Evolutionary conservation across 768 basidiomycete genomes (phyloP), one percentile per base, ranked within the genome.

Genomic region (Myochromella boudieri): DNA sequence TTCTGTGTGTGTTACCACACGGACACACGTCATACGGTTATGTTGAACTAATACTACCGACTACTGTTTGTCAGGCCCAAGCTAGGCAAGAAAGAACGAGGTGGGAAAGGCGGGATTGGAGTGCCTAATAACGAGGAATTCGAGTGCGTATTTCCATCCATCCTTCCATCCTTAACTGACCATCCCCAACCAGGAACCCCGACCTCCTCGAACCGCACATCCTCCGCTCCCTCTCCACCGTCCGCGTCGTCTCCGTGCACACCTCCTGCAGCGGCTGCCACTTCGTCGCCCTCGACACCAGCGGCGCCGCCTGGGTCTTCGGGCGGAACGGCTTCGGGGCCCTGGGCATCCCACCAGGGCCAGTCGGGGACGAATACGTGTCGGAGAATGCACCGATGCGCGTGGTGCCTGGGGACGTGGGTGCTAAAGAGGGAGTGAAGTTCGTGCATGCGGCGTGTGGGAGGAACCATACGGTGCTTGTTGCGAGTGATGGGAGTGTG

Each of bases 191-290:
- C 58, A 79, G 76, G 63, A 81, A 76, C 51, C 85, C 91, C 3
- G 94, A 97, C 74, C 79, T 97, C 3, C 76, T 85, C 43, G 82
- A 89, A 65, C 93, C 94, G 0, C 81, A 94, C 66, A 91, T 95
- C 58, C 77, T 97, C 14, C 88, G 95, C 47, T 90, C 92, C 0
- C 72, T 97, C 25, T 76, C 81, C 62, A 94, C 95, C 63, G 75
- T 95, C 67, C 81, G 84, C 60, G 74, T 77, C 8, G 67, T 72
- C 17, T 87, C 86, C 6, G 67, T 94, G 42, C 84, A 94, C 63
- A 77, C 88, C 8, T 86, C 87, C 1, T 89, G 87, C 56, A 77
- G 71, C 8, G 81, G 81, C 6, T 91, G 87, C 60, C 89, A 93
- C 61, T 84, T 80, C 56, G 80, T 93, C 32, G 82, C 74, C 11